Conservation (phyloP, 2,329 filamentous ascomycete species). For the Pyrenochaeta sp. region DNA sequence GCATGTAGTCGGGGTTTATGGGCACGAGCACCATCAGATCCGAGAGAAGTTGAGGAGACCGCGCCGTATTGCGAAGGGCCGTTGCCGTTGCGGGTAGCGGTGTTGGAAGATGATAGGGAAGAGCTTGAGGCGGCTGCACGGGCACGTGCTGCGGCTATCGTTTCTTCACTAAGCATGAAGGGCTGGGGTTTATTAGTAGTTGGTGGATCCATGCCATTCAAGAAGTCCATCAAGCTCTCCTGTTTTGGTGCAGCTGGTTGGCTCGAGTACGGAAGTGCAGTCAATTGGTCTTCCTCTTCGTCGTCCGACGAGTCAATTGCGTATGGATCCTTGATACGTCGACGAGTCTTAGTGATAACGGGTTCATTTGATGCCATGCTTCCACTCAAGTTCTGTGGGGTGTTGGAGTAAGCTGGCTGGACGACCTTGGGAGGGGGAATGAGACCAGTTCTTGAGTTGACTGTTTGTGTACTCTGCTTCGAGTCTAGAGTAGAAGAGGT, state of each 20-base stretch:
- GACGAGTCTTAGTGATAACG: constrained; percentile 76
- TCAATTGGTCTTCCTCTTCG: constrained; percentile 65
- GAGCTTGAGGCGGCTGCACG: constrained; percentile 31
- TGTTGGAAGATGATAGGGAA: constrained; percentile 23
- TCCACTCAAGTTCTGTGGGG: constrained; percentile 45
- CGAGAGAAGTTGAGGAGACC: constrained; percentile 22
- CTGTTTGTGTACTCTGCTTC: constrained; percentile 63
- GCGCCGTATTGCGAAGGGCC: constrained; percentile 19
- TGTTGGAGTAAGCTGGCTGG: constrained; percentile 49
- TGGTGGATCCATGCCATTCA: constrained; percentile 74
- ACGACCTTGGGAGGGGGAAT: constrained; percentile 50
- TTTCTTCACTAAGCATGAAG: constrained; percentile 42
- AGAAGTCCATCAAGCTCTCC: constrained; percentile 76
- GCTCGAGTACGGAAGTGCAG: constrained; percentile 53
- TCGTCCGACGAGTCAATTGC: constrained; percentile 74
- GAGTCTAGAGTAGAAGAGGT: constrained; percentile 47
- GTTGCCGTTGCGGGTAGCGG: constrained; percentile 25
- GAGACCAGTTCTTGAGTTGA: constrained; percentile 79
- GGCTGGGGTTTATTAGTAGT: constrained; percentile 41
- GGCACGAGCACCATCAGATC: constrained; percentile 31
- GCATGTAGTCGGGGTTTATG: constrained; percentile 40
- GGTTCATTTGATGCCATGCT: constrained; percentile 49
- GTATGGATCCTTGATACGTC: constrained; percentile 86
- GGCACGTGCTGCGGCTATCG: constrained; percentile 44
- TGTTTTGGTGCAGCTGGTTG: constrained; percentile 34